Percentiles rank a stretch among this genome's conserved stretches.
These are phyloP conservation scores for Aquilaria malaccensis DNA, from an alignment of 345 rosid genomes.

Conservation along the genomic window DNA sequence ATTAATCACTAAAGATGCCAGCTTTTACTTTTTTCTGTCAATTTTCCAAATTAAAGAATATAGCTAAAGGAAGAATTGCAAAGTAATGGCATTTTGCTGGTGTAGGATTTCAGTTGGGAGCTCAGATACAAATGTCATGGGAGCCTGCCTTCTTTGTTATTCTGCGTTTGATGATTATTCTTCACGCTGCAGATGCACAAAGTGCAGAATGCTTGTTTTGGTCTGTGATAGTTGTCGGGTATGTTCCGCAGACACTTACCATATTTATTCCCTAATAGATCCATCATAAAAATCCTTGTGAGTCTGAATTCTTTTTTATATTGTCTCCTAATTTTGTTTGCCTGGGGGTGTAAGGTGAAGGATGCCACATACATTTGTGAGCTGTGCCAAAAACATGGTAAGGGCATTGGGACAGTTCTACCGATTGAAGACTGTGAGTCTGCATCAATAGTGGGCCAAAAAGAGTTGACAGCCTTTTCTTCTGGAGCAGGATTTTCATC, in stretches of 20 bases:
- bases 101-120: constrained; percentile 90
- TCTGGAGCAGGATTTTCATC: constrained; percentile 18
- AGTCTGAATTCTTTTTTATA: constrained; percentile 3
- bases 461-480: constrained; percentile 14
- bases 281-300: background rate
- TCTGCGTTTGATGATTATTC: constrained; percentile 75
- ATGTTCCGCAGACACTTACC: constrained; percentile 1
- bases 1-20: too few species aligned
- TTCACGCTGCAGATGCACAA: constrained; percentile 67
- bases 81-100: constrained; percentile 6
- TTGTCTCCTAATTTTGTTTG: constrained; percentile 14
- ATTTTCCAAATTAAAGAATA: too few species aligned
- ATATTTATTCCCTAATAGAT: background rate
- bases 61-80: too few species aligned
- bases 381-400: constrained; percentile 70
- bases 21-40: too few species aligned
- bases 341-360: constrained; percentile 39
- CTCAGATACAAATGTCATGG: constrained; percentile 44
- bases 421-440: constrained; percentile 17
- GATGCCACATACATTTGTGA: constrained; percentile 59
- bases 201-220: constrained; percentile 89
- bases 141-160: constrained; percentile 71
- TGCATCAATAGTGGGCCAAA: constrained; percentile 8
- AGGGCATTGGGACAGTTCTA: constrained; percentile 15
- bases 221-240: constrained; percentile 80